A percentile compares a stretch with the other conserved stretches of the same genome.
These are phyloP conservation scores for Penicillium daleae DNA, from an alignment of 495 filamentous ascomycete species.

Conservation along the genomic window DNA sequence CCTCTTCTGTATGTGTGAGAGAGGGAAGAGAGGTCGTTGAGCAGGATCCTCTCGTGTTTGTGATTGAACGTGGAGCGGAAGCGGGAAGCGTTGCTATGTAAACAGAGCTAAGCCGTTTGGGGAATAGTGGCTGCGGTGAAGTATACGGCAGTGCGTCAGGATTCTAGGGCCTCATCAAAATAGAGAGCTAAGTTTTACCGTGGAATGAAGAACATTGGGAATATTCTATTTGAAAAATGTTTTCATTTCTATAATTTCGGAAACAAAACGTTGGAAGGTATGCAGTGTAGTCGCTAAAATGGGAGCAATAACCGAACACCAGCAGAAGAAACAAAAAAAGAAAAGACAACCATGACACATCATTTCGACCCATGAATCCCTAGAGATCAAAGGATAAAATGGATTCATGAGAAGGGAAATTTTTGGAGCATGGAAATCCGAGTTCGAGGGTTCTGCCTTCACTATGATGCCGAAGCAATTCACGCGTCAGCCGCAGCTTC, in stretches of 20 bases:
- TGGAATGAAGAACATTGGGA: background rate
- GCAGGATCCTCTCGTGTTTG: slow-evolving; percentile 25
- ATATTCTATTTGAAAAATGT: background rate
- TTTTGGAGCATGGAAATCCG: too few relatives aligned
- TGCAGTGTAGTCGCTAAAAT: slow-evolving; percentile 8
- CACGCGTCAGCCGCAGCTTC: background rate
- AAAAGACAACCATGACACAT: background rate
- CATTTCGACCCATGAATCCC: background rate
- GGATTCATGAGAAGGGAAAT: too few relatives aligned
- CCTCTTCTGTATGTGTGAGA: slow-evolving; percentile 10
- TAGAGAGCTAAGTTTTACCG: too few relatives aligned
- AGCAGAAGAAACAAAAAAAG: background rate
- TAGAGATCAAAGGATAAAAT: too few relatives aligned
- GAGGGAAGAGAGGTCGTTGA: background rate
- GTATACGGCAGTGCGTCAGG: background rate
- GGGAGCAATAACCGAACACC: slow-evolving; percentile 5
- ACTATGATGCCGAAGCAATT: background rate
- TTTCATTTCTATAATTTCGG: background rate
- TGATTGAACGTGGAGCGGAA: slow-evolving; percentile 26
- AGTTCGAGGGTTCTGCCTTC: background rate
- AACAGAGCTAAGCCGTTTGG: slow-evolving; percentile 43
- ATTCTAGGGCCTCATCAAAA: background rate
- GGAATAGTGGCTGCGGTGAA: slow-evolving; percentile 24
- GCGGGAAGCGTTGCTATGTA: slow-evolving; percentile 45
- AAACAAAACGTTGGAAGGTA: background rate